These are phyloP conservation scores for Globisporangium ultimum DNA, from an alignment of 352 stramenopile species.

Conservation along the genomic window DNA sequence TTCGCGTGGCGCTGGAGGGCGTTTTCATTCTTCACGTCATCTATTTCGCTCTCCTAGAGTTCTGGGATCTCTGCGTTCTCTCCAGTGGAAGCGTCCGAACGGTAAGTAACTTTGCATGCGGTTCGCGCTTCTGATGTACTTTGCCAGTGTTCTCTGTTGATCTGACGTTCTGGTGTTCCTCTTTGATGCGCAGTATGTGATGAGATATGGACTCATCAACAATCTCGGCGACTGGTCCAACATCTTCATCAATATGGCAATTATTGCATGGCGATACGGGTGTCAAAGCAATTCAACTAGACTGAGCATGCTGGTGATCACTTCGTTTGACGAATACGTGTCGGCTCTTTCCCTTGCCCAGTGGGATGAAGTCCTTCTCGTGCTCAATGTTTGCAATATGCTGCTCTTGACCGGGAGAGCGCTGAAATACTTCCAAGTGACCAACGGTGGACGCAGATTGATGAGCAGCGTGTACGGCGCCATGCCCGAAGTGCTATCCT, in stretches of 20 bases:
- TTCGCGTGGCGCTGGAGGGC: constrained; percentile 37
- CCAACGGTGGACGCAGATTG: constrained; percentile 49
- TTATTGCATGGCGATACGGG: constrained; percentile 57
- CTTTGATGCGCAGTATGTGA: constrained; percentile 39
- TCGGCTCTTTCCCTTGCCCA: constrained; percentile 37
- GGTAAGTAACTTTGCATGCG: constrained; percentile 27
- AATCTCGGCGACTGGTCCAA: constrained; percentile 69
- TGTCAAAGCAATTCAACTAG: constrained; percentile 38
- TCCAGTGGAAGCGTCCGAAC: constrained; percentile 40
- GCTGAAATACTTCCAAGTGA: constrained; percentile 76
- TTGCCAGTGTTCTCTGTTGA: neutral
- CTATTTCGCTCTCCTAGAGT: constrained; percentile 59
- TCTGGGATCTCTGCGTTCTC: constrained; percentile 66
- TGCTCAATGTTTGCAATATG: constrained; percentile 67
- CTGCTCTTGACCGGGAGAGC: constrained; percentile 54
- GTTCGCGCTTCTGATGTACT: no score
- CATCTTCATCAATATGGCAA: constrained; percentile 48
- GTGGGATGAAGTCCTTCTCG: constrained; percentile 62
- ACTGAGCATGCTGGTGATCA: constrained; percentile 36
- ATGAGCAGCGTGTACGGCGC: constrained; percentile 69
- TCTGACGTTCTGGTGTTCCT: neutral
- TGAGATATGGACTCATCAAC: constrained; percentile 59
- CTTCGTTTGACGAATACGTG: constrained; percentile 61
- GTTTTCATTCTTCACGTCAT: constrained; percentile 47
- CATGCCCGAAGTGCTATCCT: constrained; percentile 71